Evolutionary conservation across 768 basidiomycete species (phyloP).

Genomic region (Boletus huronensis): DNA sequence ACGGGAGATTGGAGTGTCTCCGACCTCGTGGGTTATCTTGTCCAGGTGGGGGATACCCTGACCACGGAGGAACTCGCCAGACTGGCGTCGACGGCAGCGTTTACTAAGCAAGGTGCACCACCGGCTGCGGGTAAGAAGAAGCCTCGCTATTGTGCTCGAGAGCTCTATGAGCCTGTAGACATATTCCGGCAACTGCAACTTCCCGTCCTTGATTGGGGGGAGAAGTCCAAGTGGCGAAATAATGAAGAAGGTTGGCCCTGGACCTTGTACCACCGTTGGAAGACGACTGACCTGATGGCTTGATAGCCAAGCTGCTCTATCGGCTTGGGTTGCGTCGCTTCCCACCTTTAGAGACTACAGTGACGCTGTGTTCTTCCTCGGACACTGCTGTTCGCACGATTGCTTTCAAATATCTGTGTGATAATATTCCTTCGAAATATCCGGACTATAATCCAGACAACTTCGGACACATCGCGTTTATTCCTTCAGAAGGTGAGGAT

Average conservation of each 20-base stretch:
- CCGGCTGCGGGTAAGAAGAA: slow-evolving; percentile 34
- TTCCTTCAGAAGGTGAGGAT: slow-evolving; percentile 64
- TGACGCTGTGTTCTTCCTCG: slow-evolving; percentile 63
- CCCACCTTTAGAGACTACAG: slow-evolving; percentile 63
- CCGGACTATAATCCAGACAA: slow-evolving; percentile 51
- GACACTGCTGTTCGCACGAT: slow-evolving; percentile 47
- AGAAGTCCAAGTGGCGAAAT: slow-evolving; percentile 69
- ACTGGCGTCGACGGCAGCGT: slow-evolving; percentile 66
- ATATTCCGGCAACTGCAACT: slow-evolving; percentile 68
- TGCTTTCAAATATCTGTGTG: slow-evolving; percentile 81
- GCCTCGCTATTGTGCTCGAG: slow-evolving; percentile 56
- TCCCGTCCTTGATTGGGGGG: slow-evolving; percentile 87
- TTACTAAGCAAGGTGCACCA: slow-evolving; percentile 52
- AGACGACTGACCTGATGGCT: neutral
- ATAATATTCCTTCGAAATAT: slow-evolving; percentile 64
- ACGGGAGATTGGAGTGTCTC: slow-evolving; percentile 87
- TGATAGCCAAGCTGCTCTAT: slow-evolving; percentile 74
- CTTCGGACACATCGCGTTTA: slow-evolving; percentile 63
- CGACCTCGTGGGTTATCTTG: slow-evolving; percentile 84
- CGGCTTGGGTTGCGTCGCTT: slow-evolving; percentile 63
- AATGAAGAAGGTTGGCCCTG: slow-evolving; percentile 71
- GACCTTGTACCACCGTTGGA: neutral
- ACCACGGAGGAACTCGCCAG: slow-evolving; percentile 53
- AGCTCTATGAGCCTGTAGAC: slow-evolving; percentile 83
- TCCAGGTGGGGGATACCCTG: slow-evolving; percentile 69